Conservation (phyloP, 148 eudicot genomes). For the Amaranthus hypochondriacus region DNA sequence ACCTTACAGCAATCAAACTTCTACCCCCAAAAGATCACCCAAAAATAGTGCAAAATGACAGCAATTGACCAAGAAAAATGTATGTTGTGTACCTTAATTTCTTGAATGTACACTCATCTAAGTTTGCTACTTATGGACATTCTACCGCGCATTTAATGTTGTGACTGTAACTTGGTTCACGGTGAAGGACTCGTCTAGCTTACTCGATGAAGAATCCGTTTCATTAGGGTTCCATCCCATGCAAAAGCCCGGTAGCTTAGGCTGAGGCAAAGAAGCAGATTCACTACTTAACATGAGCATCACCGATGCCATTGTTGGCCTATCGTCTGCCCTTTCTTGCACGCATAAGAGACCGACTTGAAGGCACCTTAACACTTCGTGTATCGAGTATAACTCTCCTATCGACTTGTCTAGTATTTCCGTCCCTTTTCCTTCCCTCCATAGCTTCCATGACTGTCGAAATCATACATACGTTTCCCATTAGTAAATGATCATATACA, state of each 20-base stretch:
- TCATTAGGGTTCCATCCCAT: constrained; percentile 44
- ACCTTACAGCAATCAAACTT: neutral
- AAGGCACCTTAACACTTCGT: constrained; percentile 64
- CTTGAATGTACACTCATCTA: neutral
- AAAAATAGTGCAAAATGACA: neutral
- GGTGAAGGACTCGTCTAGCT: constrained; percentile 57
- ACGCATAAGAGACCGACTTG: constrained; percentile 81
- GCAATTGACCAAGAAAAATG: neutral
- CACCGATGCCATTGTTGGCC: constrained; percentile 73
- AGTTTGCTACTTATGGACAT: neutral
- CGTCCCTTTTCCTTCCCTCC: constrained; percentile 61
- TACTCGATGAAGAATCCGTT: constrained; percentile 50
- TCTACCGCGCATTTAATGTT: constrained; percentile 55
- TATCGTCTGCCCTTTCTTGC: constrained; percentile 73
- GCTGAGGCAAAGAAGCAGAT: constrained; percentile 42
- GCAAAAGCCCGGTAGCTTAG: constrained; percentile 61
- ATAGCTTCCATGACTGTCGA: constrained; percentile 71
- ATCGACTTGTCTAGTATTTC: constrained; percentile 45
- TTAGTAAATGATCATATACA: neutral
- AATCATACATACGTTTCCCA: neutral
- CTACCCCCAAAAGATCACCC: neutral
- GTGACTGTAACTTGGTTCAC: constrained; percentile 70
- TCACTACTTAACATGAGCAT: constrained; percentile 71
- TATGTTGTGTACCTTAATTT: neutral
- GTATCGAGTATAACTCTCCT: constrained; percentile 29